phyloP scores from a whole-genome alignment of 2,329 filamentous ascomycete species.

The Diaporthe sp. region DNA sequence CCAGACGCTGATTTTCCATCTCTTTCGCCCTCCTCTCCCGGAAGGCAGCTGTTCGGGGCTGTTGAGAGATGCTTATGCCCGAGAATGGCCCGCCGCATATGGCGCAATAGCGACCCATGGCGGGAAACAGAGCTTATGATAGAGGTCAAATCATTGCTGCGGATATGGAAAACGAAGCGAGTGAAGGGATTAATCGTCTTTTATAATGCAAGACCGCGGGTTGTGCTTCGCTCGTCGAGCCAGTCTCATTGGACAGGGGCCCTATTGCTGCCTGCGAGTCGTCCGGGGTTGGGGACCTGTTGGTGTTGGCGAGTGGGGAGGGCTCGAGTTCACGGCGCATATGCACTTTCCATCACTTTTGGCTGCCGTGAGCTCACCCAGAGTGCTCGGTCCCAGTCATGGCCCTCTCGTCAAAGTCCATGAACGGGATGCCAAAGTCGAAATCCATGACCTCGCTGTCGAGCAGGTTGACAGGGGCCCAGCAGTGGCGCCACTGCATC shows the following conservation, averaged over 20 bases:
- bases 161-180: neutral
- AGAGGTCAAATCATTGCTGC: no score
- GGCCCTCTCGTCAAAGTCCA: conserved; percentile 39
- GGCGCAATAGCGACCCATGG: conserved; percentile 20
- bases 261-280: conserved; percentile 2
- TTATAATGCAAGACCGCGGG: neutral
- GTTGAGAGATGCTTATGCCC: neutral
- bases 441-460: conserved; percentile 44
- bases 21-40: neutral
- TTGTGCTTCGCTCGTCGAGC: neutral
- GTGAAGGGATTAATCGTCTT: no score
- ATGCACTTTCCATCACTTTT: neutral
- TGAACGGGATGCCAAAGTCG: conserved; percentile 42
- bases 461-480: conserved; percentile 44
- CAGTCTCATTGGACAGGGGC: neutral
- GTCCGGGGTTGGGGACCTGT: no score
- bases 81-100: conserved; percentile 27
- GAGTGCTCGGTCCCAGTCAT: conserved; percentile 11
- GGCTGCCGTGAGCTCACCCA: no score
- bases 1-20: neutral
- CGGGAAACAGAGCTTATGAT: neutral
- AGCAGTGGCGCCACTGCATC: conserved; percentile 43
- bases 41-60: conserved; percentile 21
- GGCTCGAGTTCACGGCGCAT: neutral
- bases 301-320: no score